Evolutionary conservation across 2,329 filamentous ascomycete genomes (phyloP).

Genomic region (Hymenoscyphus fraxineus): DNA sequence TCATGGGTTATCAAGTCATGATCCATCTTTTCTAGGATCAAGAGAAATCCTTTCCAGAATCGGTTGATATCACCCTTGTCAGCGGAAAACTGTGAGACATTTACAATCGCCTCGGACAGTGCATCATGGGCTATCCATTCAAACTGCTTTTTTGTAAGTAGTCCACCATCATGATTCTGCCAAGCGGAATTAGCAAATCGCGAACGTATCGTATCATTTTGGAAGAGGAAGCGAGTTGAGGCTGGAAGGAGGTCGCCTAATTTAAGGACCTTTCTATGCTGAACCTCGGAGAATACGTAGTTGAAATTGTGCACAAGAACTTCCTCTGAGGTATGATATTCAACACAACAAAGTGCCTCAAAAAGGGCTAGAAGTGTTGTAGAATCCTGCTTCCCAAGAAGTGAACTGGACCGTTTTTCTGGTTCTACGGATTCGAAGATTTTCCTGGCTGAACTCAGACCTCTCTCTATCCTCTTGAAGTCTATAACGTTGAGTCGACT

Average conservation of each 20-base stretch:
- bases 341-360: constrained; percentile 80
- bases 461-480: constrained; percentile 56
- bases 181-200: constrained; percentile 66
- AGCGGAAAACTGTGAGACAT: constrained; percentile 53
- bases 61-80: constrained; percentile 52
- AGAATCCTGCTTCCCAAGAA: constrained; percentile 40
- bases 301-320: constrained; percentile 55
- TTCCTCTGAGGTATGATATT: constrained; percentile 57
- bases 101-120: constrained; percentile 62
- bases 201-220: constrained; percentile 58
- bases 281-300: constrained; percentile 75
- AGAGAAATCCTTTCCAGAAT: constrained; percentile 75
- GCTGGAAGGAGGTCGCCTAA: constrained; percentile 74
- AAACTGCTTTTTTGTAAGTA: constrained; percentile 67
- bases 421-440: constrained; percentile 42
- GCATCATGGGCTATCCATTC: constrained; percentile 81
- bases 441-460: constrained; percentile 53
- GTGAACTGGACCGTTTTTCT: constrained; percentile 26
- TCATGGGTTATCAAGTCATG: constrained; percentile 72
- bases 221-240: constrained; percentile 81
- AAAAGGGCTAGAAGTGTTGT: constrained; percentile 76
- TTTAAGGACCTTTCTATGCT: constrained; percentile 74
- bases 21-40: constrained; percentile 71
- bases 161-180: constrained; percentile 58
- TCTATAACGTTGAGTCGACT: constrained; percentile 57